Conservation (phyloP, 192 early-diverging fungal species). For the Coemansia sp. region DNA sequence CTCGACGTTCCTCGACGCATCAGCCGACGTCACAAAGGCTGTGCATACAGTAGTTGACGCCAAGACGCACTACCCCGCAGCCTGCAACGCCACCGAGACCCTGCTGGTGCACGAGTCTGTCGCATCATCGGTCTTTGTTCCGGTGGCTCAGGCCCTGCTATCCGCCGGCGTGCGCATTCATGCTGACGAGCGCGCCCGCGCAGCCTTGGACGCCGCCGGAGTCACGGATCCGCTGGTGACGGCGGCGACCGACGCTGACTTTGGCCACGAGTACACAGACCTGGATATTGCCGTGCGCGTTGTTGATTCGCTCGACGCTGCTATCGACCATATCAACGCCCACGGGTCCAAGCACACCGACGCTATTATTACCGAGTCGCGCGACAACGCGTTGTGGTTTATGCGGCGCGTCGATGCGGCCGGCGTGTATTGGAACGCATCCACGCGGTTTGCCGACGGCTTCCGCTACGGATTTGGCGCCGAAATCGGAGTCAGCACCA, state of each 20-base stretch:
- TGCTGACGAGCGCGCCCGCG: constrained; percentile 58
- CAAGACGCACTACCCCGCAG: constrained; percentile 92
- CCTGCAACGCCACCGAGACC: constrained; percentile 94
- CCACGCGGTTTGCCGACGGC: constrained; percentile 94
- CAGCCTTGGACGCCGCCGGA: constrained; percentile 31
- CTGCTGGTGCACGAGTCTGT: constrained; percentile 77
- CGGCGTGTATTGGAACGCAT: constrained; percentile 98
- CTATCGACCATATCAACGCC: constrained; percentile 90
- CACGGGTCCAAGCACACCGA: constrained; percentile 97
- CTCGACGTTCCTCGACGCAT: constrained; percentile 83
- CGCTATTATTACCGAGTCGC: constrained; percentile 83
- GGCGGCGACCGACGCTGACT: constrained; percentile 61
- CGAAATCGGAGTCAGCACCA: constrained; percentile 96
- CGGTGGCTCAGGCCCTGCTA: constrained; percentile 62
- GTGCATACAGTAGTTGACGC: constrained; percentile 82
- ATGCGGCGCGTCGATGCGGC: constrained; percentile 94
- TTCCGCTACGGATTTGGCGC: constrained; percentile 99
- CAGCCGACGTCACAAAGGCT: constrained; percentile 77
- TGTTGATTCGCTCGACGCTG: constrained; percentile 71
- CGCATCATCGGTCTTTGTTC: constrained; percentile 45
- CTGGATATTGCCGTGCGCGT: constrained; percentile 79
- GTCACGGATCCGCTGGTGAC: constrained; percentile 12
- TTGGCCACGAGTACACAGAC: constrained; percentile 89
- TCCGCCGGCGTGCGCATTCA: constrained; percentile 62
- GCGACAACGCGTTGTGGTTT: constrained; percentile 72